Evolutionary conservation across 2,329 filamentous ascomycete genomes (phyloP), one percentile per base, ranked within the genome.

Genomic region (Aureobasidium subglaciale): DNA sequence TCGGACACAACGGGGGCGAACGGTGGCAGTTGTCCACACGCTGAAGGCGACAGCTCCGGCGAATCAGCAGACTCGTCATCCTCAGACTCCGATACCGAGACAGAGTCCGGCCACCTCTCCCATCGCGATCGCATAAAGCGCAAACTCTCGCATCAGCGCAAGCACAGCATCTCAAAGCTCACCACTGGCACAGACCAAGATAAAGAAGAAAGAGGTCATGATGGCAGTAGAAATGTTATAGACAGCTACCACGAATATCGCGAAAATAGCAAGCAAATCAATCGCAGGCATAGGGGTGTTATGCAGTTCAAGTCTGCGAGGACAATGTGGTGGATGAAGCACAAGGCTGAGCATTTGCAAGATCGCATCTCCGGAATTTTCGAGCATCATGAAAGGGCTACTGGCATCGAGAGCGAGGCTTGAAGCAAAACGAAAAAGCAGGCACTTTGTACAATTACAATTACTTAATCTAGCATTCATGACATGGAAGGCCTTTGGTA

Each of bases 301-400:
- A 90, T 90, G 86, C 86, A 90, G 70, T 90, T 85, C 82, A 79
- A 78, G 74, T 67, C 78, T 63, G 78, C 75, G 18, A 74, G 74
- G 66, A 82, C 69, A 54, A 70, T 73, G 57, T 79, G 84, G 63
- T 80, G 78, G 68, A 75, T 85, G 57, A 80, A 82, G 63, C 79
- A 82, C 35, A 81, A 82, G 55, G 76, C 82, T 1, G 75, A 77
- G 58, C 70, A 76, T 25, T 72, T 79, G 4, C 75, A 75, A 61
- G 68, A 72, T 41, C 71, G 72, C 58, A 63, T 78, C 3, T 65
- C 66, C 35, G 67, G 70, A 3, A 34, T 75, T 18, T 82, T 87
- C 61, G 75, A 82, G 48, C 82, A 86, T 65, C 70, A 75, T 52
- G 78, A 82, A 16, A 80, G 82, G 63, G 76, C 78, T 29, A 67